Evolutionary conservation across 345 rosid species (phyloP), one percentile per base, ranked within the genome.

Genomic region (Anacardium occidentale): DNA sequence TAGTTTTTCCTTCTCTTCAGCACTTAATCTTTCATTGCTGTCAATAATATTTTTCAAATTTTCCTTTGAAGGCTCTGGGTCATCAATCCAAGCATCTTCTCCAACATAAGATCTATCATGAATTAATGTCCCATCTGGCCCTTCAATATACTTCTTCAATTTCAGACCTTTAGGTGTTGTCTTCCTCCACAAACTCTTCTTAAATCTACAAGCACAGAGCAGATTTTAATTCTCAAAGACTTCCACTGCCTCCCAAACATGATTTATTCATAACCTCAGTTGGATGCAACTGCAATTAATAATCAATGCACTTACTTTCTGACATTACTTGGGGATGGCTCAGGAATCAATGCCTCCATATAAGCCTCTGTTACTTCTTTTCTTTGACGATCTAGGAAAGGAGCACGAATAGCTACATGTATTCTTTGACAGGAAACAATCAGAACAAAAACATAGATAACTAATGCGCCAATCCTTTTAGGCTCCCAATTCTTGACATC

Each of bases 311-410:
- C 82, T 66, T 84, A 88, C 98, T 82, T 92, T 79, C 83, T 84
- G 67, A 94, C 62, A 83, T 94, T 94, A 62, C 37, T 48, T 51
- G 93, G 91, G 74, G 98, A 85, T 29, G 97, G 97, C 71, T 94
- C 98, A 5, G 98, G 97, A 79, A 94, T 84, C 86, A 94, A 83
- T 47, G 98, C 86, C 81, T 94, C 98, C 97, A 94, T 92, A 79
- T 84, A 94, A 80, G 95, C 95, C 82, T 94, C 97, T 0, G 93
- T 81, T 75, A 91, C 76, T 74, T 89, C 92, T 75, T 75, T 89
- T 80, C 78, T 86, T 76, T 87, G 90, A 32, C 88, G 87, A 69
- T 83, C 83, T 48, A 83, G 72, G 66, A 69, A 74, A 0, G 97
- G 93, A 77, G 92, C 91, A 79, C 88, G 95, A 57, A 90, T 55